Conservation (phyloP, 495 filamentous ascomycete species). For the Neurospora sp. region DNA sequence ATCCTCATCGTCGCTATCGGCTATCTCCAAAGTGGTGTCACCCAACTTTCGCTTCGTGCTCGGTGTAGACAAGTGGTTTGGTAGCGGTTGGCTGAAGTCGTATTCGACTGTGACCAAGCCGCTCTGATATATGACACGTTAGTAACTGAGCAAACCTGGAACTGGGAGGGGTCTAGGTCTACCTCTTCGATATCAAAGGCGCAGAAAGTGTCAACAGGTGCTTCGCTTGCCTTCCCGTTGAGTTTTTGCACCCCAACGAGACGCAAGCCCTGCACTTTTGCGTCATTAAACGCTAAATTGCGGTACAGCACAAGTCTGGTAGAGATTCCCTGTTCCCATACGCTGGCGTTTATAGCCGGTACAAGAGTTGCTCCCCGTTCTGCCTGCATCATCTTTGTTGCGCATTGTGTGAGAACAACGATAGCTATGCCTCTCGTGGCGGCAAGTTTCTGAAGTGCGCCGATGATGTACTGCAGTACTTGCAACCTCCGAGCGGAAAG, state of each 20-base stretch:
- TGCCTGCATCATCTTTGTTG: constrained; percentile 56
- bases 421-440: constrained; percentile 57
- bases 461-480: constrained; percentile 35
- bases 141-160: constrained; percentile 13
- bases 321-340: constrained; percentile 62
- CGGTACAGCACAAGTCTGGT: constrained; percentile 61
- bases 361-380: constrained; percentile 55
- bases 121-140: constrained; percentile 5
- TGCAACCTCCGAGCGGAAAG: constrained; percentile 29
- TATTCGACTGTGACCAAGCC: constrained; percentile 19
- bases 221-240: constrained; percentile 24
- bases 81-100: constrained; percentile 16
- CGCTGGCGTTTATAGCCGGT: constrained; percentile 53
- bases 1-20: constrained; percentile 43
- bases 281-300: constrained; percentile 40
- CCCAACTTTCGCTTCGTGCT: constrained; percentile 35
- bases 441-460: constrained; percentile 55
- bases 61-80: constrained; percentile 18
- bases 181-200: constrained; percentile 33
- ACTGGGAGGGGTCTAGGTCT: constrained; percentile 10
- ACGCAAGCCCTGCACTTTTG: constrained; percentile 20
- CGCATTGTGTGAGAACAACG: constrained; percentile 59
- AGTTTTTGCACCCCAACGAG: constrained; percentile 37
- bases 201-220: constrained; percentile 19
- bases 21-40: constrained; percentile 34